phyloP scores from a whole-genome alignment of 2,329 filamentous ascomycete species.

The Clonostachys rhizophaga region DNA sequence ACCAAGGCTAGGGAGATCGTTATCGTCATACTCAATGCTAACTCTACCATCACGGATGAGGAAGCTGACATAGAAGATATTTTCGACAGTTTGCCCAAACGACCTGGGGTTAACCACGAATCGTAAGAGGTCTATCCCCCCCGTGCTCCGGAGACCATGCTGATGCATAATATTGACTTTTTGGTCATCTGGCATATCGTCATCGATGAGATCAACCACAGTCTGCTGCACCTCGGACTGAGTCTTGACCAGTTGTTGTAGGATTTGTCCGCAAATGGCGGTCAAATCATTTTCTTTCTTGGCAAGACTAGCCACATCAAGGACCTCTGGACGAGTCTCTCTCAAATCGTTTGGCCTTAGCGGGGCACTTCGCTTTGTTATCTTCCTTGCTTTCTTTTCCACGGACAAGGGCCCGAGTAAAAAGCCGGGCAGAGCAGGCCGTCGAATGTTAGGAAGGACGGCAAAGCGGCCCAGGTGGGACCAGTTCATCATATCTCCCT shows the following conservation, averaged over 20 bases:
- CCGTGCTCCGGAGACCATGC: slow-evolving; percentile 60
- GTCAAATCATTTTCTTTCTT: slow-evolving; percentile 78
- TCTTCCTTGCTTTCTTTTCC: slow-evolving; percentile 74
- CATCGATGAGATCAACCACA: slow-evolving; percentile 35
- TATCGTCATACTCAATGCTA: slow-evolving; percentile 66
- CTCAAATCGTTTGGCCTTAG: slow-evolving; percentile 64
- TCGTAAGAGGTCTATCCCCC: slow-evolving; percentile 73
- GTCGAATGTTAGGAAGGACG: slow-evolving; percentile 65
- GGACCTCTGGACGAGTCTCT: slow-evolving; percentile 73
- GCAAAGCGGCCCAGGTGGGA: slow-evolving; percentile 73
- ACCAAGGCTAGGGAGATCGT: slow-evolving; percentile 57
- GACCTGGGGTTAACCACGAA: slow-evolving; percentile 88
- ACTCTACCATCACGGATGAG: slow-evolving; percentile 82
- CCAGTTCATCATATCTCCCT: slow-evolving; percentile 83
- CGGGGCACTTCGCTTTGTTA: slow-evolving; percentile 65
- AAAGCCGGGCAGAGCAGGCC: slow-evolving; percentile 77
- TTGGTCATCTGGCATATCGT: slow-evolving; percentile 41
- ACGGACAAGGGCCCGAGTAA: slow-evolving; percentile 84
- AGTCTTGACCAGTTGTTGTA: slow-evolving; percentile 50
- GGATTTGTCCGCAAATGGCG: slow-evolving; percentile 71
- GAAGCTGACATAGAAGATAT: slow-evolving; percentile 95
- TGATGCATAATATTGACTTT: slow-evolving; percentile 53
- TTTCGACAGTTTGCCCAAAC: slow-evolving; percentile 94
- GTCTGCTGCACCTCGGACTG: slow-evolving; percentile 40
- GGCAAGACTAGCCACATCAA: slow-evolving; percentile 69